phyloP scores from a whole-genome alignment of 2,329 filamentous ascomycete genomes.

The Colletotrichum chlorophyti region DNA sequence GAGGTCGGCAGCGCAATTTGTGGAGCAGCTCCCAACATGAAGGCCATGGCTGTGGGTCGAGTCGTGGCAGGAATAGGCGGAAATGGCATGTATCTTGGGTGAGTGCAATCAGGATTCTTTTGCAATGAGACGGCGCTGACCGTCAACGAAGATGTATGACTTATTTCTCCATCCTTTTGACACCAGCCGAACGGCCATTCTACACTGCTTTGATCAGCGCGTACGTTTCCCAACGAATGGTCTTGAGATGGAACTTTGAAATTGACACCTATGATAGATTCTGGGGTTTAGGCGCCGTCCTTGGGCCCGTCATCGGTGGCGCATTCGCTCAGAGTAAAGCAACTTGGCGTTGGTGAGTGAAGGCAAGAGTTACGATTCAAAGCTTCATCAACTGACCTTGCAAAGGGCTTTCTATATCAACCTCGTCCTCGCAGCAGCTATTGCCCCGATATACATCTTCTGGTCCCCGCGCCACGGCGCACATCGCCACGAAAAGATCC shows the following conservation, averaged over 20 bases:
- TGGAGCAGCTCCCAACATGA: conserved; percentile 49
- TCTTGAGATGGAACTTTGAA: too few species aligned
- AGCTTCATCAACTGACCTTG: too few species aligned
- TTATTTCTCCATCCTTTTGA: too few species aligned
- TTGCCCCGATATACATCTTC: conserved; percentile 36
- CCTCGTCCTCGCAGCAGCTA: conserved; percentile 49
- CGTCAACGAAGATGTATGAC: too few species aligned
- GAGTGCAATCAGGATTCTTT: too few species aligned
- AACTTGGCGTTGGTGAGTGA: conserved; percentile 50
- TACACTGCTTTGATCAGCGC: conserved; percentile 9
- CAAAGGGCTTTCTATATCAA: conserved; percentile 62
- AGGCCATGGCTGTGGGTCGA: conserved; percentile 52
- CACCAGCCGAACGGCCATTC: conserved; percentile 34
- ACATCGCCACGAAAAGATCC: too few species aligned
- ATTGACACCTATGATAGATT: too few species aligned
- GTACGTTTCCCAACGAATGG: too few species aligned
- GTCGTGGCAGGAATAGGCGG: conserved; percentile 50
- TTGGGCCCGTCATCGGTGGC: conserved; percentile 52
- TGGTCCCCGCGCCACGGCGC: too few species aligned
- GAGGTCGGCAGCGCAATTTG: conserved; percentile 41
- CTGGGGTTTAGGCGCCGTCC: conserved; percentile 49
- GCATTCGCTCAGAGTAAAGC: conserved; percentile 45
- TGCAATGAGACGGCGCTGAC: too few species aligned
- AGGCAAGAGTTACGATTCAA: too few species aligned
- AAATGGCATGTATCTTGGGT: conserved; percentile 47